A percentile compares a stretch with the other conserved stretches of the same genome.
Conservation (phyloP, 78 protist species). For the Chrysochromulina tobinii region DNA sequence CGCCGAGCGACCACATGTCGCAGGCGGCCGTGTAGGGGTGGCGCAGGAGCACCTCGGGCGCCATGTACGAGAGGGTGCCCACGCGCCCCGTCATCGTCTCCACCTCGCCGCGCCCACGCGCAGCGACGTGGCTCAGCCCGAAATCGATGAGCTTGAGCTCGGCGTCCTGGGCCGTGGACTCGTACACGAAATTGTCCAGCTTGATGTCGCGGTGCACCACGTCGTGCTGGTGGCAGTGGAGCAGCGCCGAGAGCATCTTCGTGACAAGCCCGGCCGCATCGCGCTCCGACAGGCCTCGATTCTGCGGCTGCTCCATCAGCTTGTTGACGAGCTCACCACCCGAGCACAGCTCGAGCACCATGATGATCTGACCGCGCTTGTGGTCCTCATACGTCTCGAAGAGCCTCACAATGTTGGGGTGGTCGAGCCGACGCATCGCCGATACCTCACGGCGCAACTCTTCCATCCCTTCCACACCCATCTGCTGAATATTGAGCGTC, state of each 20-base stretch:
- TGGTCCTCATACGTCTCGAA: neutral
- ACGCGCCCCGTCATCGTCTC: neutral
- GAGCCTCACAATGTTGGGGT: neutral
- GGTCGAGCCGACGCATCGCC: neutral
- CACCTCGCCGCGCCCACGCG: neutral
- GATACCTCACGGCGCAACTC: too few species aligned
- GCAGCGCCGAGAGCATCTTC: conserved; percentile 41
- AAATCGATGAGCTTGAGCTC: neutral
- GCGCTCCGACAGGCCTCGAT: neutral
- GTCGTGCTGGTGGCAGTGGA: neutral
- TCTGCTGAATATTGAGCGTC: too few species aligned
- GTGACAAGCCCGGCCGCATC: neutral
- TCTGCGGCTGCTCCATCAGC: neutral
- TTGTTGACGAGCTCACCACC: neutral
- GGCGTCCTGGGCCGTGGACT: neutral
- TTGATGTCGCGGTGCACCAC: conserved; percentile 64
- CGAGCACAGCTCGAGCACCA: neutral
- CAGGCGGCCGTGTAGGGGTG: neutral
- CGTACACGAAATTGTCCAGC: conserved; percentile 30
- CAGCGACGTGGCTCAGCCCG: neutral
- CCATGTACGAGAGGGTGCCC: neutral
- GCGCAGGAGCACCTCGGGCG: neutral
- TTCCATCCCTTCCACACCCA: too few species aligned
- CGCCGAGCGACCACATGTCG: conserved; percentile 41
- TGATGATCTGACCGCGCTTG: neutral